Base-by-base conservation (phyloP, 1,139 yeast species). In the Kluyveromyces sp. region DNA sequence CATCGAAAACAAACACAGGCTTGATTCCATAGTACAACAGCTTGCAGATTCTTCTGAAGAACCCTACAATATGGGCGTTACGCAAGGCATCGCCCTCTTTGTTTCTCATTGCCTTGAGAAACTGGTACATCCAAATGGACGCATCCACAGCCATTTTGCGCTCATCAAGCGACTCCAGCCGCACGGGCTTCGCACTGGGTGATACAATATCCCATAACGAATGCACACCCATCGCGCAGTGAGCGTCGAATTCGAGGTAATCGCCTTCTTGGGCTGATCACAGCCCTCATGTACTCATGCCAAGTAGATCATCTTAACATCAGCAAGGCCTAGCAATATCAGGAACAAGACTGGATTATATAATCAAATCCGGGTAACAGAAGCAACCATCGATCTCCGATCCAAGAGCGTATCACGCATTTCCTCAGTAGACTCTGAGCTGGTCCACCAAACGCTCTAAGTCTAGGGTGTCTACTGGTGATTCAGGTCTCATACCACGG, bases 91-190 rank as follows among this genome's bases (percentile, higher is more conserved):
- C 78, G 15, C 97, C 98, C 35, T 84, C 84, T 36, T 77, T 68
- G 58, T 88, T 96, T 54, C 98, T 73, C 19, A 92, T 94, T 1
- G 98, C 98, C 60, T 89, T 92, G 51, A 94, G 69, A 58, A 94
- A 94, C 63, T 94, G 99, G 61, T 94, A 94, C 44, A 94, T 85
- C 99, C 99, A 94, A 52, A 94, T 94, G 2, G 97, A 89, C 0
- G 98, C 99, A 69, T 94, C 99, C 9, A 94, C 94, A 0, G 98
- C 98, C 55, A 94, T 69, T 46, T 76, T 71, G 60, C 83, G 83
- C 48, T 88, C 77, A 15, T 72, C 67, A 35, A 92, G 70, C 0
- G 95, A 82, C 60, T 92, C 98, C 28, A 94, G 72, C 43, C 92
- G 73, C 2, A 92, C 95, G 0, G 98, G 96, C 44, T 85, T 71